Conservation (phyloP, 345 rosid species). For the Erodium maritimum region DNA sequence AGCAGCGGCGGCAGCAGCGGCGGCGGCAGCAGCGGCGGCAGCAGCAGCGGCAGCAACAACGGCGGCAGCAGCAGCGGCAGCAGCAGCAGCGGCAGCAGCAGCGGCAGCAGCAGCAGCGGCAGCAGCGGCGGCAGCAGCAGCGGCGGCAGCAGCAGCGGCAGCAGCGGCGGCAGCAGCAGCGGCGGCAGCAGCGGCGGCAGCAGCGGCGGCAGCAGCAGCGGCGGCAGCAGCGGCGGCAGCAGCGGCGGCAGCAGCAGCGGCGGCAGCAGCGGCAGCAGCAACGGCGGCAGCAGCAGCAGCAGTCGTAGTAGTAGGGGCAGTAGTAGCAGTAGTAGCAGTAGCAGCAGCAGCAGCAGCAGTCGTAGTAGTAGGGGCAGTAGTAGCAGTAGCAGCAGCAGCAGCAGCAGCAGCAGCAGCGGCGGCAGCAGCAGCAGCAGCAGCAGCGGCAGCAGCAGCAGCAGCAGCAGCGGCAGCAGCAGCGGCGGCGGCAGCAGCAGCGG, state of each 20-base stretch:
- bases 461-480: no score
- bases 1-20: not conserved
- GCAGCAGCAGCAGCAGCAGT: no score
- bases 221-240: not conserved
- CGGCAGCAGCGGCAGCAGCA: not conserved
- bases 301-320: not conserved
- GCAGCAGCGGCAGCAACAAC: not conserved
- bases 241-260: not conserved
- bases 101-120: not conserved
- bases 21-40: not conserved
- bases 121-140: not conserved
- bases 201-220: not conserved
- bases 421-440: not conserved
- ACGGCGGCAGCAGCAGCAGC: no score
- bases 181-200: not conserved
- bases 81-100: not conserved
- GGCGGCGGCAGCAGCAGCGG: not conserved
- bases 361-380: no score
- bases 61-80: not conserved
- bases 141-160: not conserved
- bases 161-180: not conserved
- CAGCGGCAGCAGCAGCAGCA: no score
- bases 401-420: not conserved
- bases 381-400: not conserved
- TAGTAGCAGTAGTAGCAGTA: not conserved